These are phyloP conservation scores for Lachancea dasiensis DNA, from an alignment of 805 yeast species.

Conservation along the genomic window DNA sequence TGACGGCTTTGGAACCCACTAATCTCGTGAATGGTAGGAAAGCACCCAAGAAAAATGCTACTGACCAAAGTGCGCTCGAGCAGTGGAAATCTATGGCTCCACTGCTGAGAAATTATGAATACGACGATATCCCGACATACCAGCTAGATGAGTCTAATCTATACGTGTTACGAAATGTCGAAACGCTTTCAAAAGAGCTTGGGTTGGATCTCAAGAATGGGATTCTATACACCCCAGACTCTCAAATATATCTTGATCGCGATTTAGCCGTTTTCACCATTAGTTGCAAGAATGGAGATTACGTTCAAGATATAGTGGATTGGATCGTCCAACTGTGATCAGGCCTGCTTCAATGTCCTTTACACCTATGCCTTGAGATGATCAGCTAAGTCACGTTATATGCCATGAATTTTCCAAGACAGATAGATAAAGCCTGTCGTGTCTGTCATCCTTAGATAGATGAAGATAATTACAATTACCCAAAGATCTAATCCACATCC, in stretches of 20 bases:
- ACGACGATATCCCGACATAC: conserved; percentile 14
- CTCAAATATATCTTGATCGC: conserved; percentile 15
- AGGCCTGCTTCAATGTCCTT: too few species aligned
- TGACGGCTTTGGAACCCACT: conserved; percentile 5
- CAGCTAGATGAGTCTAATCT: conserved; percentile 14
- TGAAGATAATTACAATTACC: background rate
- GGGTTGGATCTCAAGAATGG: conserved; percentile 20
- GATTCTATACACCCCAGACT: conserved; percentile 12
- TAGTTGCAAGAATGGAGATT: conserved; percentile 21
- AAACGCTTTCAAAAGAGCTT: conserved; percentile 17
- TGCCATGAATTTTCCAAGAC: background rate
- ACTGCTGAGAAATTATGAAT: conserved; percentile 16
- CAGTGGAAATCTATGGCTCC: conserved; percentile 13
- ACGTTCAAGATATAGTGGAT: conserved; percentile 15
- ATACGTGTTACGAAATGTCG: conserved; percentile 17
- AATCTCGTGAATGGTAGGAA: background rate
- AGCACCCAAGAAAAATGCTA: conserved; percentile 2
- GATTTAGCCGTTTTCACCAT: conserved; percentile 19
- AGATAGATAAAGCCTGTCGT: too few species aligned
- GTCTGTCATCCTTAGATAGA: too few species aligned
- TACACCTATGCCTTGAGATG: too few species aligned
- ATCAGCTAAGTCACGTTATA: too few species aligned
- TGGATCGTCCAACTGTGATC: conserved; percentile 20
- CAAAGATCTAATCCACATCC: too few species aligned
- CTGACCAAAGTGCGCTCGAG: conserved; percentile 4